phyloP scores from a whole-genome alignment of 2,329 filamentous ascomycete species.

The Colletotrichum australisinense region DNA sequence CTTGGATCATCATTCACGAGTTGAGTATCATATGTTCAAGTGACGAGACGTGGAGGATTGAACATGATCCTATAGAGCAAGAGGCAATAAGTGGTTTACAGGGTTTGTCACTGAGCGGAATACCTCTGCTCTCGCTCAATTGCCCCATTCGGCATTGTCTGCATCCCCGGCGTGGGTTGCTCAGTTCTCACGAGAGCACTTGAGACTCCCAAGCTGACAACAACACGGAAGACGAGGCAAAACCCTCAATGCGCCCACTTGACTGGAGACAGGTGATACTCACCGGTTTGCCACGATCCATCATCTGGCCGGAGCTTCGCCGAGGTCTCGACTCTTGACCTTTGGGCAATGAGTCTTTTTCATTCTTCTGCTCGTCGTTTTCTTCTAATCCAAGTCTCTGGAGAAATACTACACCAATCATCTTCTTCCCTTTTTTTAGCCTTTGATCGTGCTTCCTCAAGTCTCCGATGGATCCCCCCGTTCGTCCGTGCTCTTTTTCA shows the following conservation, averaged over 20 bases:
- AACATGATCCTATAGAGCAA: not conserved
- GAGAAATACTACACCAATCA: not conserved
- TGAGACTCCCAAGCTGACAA: not conserved
- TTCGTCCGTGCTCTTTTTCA: constrained; percentile 23
- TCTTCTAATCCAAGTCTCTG: not conserved
- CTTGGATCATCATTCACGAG: not conserved
- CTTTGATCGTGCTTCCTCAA: constrained; percentile 16
- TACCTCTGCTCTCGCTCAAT: not conserved
- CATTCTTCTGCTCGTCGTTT: not conserved
- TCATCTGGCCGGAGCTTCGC: constrained; percentile 31
- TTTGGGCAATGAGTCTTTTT: constrained; percentile 18
- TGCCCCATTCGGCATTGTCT: constrained; percentile 1
- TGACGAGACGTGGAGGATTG: not conserved
- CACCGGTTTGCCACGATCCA: constrained; percentile 21
- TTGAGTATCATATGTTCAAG: not conserved
- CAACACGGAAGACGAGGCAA: not conserved
- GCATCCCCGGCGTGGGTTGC: constrained; percentile 10
- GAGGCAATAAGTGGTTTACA: not conserved
- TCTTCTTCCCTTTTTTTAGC: constrained; percentile 6
- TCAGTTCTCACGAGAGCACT: not conserved
- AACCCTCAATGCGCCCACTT: constrained; percentile 14
- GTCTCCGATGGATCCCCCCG: constrained; percentile 6
- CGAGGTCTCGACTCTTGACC: constrained; percentile 6
- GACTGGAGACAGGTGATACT: constrained; percentile 24
- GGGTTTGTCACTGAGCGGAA: not conserved